Conservation (phyloP, 2,329 filamentous ascomycete species). For the Hawksworthiomyces lignivorus region DNA sequence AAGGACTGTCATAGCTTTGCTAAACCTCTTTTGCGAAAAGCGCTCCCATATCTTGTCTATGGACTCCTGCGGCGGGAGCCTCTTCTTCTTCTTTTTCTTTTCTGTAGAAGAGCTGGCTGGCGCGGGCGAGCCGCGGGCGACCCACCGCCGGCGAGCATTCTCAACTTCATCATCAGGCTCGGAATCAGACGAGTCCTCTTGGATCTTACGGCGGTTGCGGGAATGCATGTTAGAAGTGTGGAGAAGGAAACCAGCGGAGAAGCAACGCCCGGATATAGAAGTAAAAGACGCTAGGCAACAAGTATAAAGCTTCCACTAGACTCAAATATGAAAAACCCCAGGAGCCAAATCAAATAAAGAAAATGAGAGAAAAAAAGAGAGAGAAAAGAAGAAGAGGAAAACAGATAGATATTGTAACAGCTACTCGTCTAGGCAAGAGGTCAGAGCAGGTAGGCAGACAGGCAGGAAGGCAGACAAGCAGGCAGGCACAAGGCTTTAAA, state of each 20-base stretch:
- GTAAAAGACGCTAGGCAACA: not conserved
- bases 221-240: conserved; percentile 2
- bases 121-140: not conserved
- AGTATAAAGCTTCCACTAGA: no score
- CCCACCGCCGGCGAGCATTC: conserved; percentile 4
- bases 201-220: conserved; percentile 4
- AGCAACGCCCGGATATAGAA: no score
- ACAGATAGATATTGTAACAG: not conserved
- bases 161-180: conserved; percentile 9
- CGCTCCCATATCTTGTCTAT: conserved; percentile 61
- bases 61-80: conserved; percentile 53
- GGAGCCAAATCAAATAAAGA: not conserved
- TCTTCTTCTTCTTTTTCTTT: conserved; percentile 51
- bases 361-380: not conserved
- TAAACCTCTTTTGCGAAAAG: conserved; percentile 53
- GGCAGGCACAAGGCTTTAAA: not conserved
- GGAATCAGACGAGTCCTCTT: conserved; percentile 22
- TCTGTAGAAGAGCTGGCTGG: conserved; percentile 21
- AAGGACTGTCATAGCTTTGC: conserved; percentile 57
- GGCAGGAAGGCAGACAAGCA: not conserved
- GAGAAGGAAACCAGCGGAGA: not conserved
- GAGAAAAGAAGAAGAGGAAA: not conserved
- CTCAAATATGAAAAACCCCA: not conserved
- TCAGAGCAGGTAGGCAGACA: not conserved
- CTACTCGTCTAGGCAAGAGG: not conserved